Evolutionary conservation across 140 eudicot genomes (phyloP).

Genomic region (Stevia rebaudiana): DNA sequence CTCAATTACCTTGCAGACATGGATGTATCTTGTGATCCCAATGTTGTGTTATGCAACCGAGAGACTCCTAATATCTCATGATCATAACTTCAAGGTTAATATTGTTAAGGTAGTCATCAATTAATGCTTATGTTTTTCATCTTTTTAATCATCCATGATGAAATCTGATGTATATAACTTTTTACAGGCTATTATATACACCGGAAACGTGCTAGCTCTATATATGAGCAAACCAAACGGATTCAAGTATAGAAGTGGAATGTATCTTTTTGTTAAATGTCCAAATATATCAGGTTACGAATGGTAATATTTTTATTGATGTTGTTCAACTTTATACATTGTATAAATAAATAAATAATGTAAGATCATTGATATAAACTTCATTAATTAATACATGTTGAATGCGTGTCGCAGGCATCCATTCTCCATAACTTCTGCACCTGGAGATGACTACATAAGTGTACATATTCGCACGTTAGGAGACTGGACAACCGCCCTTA

Average conservation of each 20-base stretch:
- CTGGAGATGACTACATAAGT: conserved; percentile 77
- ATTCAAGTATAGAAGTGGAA: conserved; percentile 92
- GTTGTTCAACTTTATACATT: neutral
- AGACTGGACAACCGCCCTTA: conserved; percentile 90
- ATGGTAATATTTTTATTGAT: conserved; percentile 40
- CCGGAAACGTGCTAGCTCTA: conserved; percentile 83
- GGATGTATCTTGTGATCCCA: conserved; percentile 85
- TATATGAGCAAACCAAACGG: conserved; percentile 86
- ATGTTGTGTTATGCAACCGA: conserved; percentile 54
- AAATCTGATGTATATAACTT: conserved; percentile 1
- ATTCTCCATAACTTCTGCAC: conserved; percentile 95
- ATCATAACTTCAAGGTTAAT: conserved; percentile 49
- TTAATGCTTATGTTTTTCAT: neutral
- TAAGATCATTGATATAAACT: neutral
- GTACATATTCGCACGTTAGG: conserved; percentile 88
- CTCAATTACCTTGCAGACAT: conserved; percentile 55
- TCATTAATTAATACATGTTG: neutral
- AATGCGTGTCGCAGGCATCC: conserved; percentile 77
- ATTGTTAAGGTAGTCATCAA: conserved; percentile 51
- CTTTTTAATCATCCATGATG: neutral
- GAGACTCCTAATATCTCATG: conserved; percentile 51
- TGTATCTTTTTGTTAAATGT: conserved; percentile 95
- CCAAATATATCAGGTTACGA: conserved; percentile 78
- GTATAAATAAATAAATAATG: neutral
- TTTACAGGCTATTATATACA: conserved; percentile 68